Evolutionary conservation across 2,329 filamentous ascomycete genomes (phyloP), one percentile per base, ranked within the genome.

Genomic region (Talaromyces sp.): DNA sequence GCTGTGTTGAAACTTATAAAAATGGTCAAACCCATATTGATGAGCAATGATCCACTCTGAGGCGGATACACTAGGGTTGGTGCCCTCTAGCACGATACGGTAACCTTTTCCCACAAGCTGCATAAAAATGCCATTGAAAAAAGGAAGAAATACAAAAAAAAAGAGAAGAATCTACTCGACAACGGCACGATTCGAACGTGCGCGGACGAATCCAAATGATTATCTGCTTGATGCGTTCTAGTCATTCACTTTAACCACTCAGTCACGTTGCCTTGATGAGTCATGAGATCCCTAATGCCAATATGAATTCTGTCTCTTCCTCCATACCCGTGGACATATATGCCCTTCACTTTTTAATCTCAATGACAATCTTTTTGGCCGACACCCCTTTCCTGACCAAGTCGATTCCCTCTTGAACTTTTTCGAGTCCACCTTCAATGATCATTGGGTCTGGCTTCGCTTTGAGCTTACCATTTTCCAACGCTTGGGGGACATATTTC

Each of bases 301-400:
- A n/a, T n/a, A n/a, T n/a, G n/a, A n/a, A n/a, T n/a, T n/a, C n/a
- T n/a, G n/a, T n/a, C n/a, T n/a, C n/a, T n/a, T n/a, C n/a, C n/a
- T n/a, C n/a, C n/a, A n/a, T n/a, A n/a, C n/a, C n/a, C n/a, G n/a
- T n/a, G n/a, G n/a, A n/a, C n/a, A n/a, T n/a, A 15, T 21, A 28
- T 43, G 4, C 5, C 22, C 19, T 22, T 25, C 11, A 9, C 7
- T 41, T 19, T 17, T 45, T 25, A 45, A 58, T 48, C 37, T 63
- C 61, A 41, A 76, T 66, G 15, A 73, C 72, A 19, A 77, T 64
- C 62, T 77, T 76, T 61, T 64, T 65, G 15, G 71, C 74, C 57
- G 68, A 71, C 5, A 76, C 73, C 31, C 74, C 74, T 50, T 64
- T 66, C 63, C 68, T 73, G 60, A 69, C 64, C 62, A 64, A 68